Conservation (phyloP, 1,139 yeast genomes). For the Pichia norvegensis region DNA sequence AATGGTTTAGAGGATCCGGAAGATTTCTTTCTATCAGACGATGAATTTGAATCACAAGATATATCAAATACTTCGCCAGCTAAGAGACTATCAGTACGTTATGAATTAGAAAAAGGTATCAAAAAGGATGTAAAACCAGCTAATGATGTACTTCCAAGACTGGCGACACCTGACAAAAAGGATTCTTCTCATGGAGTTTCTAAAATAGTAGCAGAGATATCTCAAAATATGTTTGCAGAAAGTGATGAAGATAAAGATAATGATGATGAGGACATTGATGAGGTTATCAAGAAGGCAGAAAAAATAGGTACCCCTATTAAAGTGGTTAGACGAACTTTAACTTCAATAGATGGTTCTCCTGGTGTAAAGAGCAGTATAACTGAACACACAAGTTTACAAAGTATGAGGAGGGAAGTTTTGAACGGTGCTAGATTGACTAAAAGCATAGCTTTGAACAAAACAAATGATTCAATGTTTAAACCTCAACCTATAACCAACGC, state of each 20-base stretch:
- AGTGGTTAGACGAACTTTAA: conserved; percentile 12
- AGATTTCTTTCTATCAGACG: conserved; percentile 56
- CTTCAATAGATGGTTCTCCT: conserved; percentile 20
- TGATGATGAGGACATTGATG: conserved; percentile 18
- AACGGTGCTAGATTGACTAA: conserved; percentile 31
- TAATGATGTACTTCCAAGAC: not conserved
- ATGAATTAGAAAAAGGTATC: conserved; percentile 1
- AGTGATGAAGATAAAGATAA: conserved; percentile 1
- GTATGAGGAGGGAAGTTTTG: not conserved
- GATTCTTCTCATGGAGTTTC: not conserved
- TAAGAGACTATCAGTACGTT: conserved; percentile 16
- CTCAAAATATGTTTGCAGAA: not conserved
- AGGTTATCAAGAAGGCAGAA: conserved; percentile 23
- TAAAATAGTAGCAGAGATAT: not conserved
- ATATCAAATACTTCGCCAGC: conserved; percentile 15
- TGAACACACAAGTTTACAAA: not conserved
- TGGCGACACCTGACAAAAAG: not conserved
- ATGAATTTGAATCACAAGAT: conserved; percentile 23
- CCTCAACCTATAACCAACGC: conserved; percentile 13
- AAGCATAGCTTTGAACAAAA: conserved; percentile 36
- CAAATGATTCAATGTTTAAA: conserved; percentile 18
- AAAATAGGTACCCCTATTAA: conserved; percentile 25
- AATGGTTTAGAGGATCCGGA: conserved; percentile 75
- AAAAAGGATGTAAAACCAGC: not conserved
- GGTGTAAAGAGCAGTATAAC: not conserved